These are phyloP conservation scores for Novymonas esmeraldas DNA, from an alignment of 208 protist genomes.

Conservation along the genomic window DNA sequence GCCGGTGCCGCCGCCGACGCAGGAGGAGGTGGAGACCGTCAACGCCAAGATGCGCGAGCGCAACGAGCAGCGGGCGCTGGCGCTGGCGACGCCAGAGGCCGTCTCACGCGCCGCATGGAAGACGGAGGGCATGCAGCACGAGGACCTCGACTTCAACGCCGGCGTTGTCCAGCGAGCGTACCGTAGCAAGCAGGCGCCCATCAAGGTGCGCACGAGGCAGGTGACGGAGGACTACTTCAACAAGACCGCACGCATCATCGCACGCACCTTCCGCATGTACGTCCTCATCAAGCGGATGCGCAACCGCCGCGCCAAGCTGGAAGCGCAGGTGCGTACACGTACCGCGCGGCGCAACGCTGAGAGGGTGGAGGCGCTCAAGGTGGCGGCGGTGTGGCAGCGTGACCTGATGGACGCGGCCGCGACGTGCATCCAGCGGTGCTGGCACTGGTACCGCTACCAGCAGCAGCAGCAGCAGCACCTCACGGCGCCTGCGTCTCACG, in stretches of 20 bases:
- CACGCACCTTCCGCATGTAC: slow-evolving; percentile 74
- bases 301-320: background rate
- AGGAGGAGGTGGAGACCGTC: slow-evolving; percentile 52
- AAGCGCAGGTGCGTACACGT: slow-evolving; percentile 27
- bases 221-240: slow-evolving; percentile 72
- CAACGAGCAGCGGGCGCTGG: slow-evolving; percentile 23
- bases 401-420: slow-evolving; percentile 64
- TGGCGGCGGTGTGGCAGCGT: slow-evolving; percentile 68
- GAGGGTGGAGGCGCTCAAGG: slow-evolving; percentile 46
- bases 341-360: slow-evolving; percentile 36
- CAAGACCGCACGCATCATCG: slow-evolving; percentile 63
- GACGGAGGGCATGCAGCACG: slow-evolving; percentile 55
- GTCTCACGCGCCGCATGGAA: slow-evolving; percentile 71
- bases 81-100: slow-evolving; percentile 51
- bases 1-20: slow-evolving; percentile 36
- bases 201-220: slow-evolving; percentile 49
- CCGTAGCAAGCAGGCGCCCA: slow-evolving; percentile 35
- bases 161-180: slow-evolving; percentile 81
- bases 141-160: slow-evolving; percentile 87
- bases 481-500: slow-evolving; percentile 18
- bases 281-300: slow-evolving; percentile 52
- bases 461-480: slow-evolving; percentile 18
- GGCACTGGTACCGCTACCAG: slow-evolving; percentile 60
- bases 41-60: slow-evolving; percentile 61
- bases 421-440: slow-evolving; percentile 75